Evolutionary conservation across 306 rosid species (phyloP), one percentile per base, ranked within the genome.

Genomic region (Vicia villosa): DNA sequence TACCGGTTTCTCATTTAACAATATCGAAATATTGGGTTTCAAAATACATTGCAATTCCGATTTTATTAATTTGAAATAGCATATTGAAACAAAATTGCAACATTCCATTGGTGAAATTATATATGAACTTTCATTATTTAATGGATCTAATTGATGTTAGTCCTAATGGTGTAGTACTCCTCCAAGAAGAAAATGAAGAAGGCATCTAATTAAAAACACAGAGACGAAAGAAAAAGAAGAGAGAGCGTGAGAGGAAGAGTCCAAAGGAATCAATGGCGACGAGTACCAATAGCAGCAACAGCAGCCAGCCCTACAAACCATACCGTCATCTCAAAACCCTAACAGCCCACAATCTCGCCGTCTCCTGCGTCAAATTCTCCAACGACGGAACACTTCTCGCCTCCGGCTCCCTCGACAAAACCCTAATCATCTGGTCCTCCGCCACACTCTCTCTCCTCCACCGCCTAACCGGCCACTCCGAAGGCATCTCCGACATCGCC

Each of bases 311-410:
- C 1, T 87, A 86, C 87, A 85, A 50, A 6, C 96, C 97, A 0
- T 94, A 94, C 89, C 89, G 88, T 5, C 95, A 82, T 63, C 76
- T 81, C 26, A 89, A 86, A 71, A 86, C 89, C 81, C 89, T 94
- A 7, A 78, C 77, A 5, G 95, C 73, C 1, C 99, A 91, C 79
- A 77, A 77, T 3, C 62, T 56, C 21, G 95, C 95, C 19, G 82
- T 91, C 1, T 86, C 99, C 19, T 94, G 96, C 81, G 96, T 89
- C 16, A 91, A 89, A 22, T 94, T 86, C 78, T 91, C 99, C 36
- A 87, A 85, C 85, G 92, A 94, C 63, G 99, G 92, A 3, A 71
- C 72, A 54, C 95, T 88, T 1, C 15, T 94, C 1, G 99, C 95
- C 46, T 94, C 97, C 2, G 92, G 89, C 5, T 87, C 97, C 28